Conservation (phyloP, 768 basidiomycete genomes). For the Suillus ampliporus region DNA sequence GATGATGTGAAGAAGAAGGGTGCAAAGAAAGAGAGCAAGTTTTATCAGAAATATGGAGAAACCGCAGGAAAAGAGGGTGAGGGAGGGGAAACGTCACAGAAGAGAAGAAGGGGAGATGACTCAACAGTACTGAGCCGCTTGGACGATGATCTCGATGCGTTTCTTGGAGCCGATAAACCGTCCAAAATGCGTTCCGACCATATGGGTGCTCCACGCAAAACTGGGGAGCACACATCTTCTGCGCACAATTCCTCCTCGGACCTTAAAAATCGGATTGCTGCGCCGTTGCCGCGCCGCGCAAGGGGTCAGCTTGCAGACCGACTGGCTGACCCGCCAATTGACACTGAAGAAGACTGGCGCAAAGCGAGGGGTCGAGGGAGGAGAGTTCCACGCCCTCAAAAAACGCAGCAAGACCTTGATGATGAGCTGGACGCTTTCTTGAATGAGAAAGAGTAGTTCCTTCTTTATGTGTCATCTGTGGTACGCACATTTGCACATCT, state of each 20-base stretch:
- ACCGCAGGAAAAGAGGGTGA: conserved; percentile 66
- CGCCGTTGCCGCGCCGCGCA: conserved; percentile 48
- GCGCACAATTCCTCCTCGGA: conserved; percentile 45
- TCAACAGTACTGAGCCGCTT: conserved; percentile 46
- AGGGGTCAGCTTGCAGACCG: conserved; percentile 28
- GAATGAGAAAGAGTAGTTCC: conserved; percentile 49
- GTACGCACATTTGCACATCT: neutral
- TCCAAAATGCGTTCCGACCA: conserved; percentile 76
- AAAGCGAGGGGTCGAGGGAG: conserved; percentile 42
- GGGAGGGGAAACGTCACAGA: conserved; percentile 37
- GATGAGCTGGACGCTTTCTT: conserved; percentile 84
- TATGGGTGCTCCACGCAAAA: conserved; percentile 52
- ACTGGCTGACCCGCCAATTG: conserved; percentile 22
- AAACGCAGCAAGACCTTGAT: conserved; percentile 79
- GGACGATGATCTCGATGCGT: conserved; percentile 74
- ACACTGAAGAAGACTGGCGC: conserved; percentile 29
- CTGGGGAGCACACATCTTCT: conserved; percentile 62
- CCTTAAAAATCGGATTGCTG: conserved; percentile 52
- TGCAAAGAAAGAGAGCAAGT: conserved; percentile 73
- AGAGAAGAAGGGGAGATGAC: conserved; percentile 44
- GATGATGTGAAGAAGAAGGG: conserved; percentile 82
- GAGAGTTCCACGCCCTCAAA: conserved; percentile 48
- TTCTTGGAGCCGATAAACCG: conserved; percentile 58
- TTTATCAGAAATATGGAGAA: conserved; percentile 77
- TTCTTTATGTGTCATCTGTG: neutral